These are phyloP conservation scores for Warburgia ugandensis DNA, from an alignment of 164 flowering plant genomes.

Conservation along the genomic window DNA sequence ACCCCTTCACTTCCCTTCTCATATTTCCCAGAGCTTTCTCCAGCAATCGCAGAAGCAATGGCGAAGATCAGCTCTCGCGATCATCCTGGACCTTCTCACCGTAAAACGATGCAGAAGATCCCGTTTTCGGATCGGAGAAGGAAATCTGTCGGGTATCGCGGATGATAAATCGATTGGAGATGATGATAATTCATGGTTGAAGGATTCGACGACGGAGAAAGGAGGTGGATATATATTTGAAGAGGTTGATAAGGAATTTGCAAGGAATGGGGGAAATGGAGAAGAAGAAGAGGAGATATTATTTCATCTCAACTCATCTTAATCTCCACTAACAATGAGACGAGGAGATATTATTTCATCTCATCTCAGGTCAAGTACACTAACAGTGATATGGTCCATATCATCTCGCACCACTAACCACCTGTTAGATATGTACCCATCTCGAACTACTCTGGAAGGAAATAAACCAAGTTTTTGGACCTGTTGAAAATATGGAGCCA, in stretches of 20 bases:
- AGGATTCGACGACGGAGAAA: constrained; percentile 4
- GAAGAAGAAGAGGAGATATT: constrained; percentile 15
- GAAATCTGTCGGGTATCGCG: constrained; percentile 13
- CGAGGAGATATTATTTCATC: too few relatives aligned
- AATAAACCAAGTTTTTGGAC: too few relatives aligned
- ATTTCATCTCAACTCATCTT: too few relatives aligned
- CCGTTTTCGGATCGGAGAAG: constrained; percentile 13
- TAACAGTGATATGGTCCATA: too few relatives aligned
- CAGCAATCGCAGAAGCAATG: constrained; percentile 11
- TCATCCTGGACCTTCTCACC: constrained; percentile 16
- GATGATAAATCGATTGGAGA: constrained; percentile 6
- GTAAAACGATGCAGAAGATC: constrained; percentile 2
- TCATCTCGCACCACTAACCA: too few relatives aligned
- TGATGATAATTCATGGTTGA: too few relatives aligned
- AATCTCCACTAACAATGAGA: too few relatives aligned
- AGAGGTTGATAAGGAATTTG: constrained; percentile 12
- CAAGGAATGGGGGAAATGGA: background rate
- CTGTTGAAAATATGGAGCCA: too few relatives aligned
- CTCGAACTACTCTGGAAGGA: too few relatives aligned
- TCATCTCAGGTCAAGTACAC: too few relatives aligned
- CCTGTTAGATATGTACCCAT: too few relatives aligned
- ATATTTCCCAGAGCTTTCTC: constrained; percentile 14
- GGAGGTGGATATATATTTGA: constrained; percentile 15
- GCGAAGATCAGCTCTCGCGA: constrained; percentile 1
- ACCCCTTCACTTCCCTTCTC: background rate